phyloP scores from a whole-genome alignment of 208 protist genomes.

The Leishmania mexicana region DNA sequence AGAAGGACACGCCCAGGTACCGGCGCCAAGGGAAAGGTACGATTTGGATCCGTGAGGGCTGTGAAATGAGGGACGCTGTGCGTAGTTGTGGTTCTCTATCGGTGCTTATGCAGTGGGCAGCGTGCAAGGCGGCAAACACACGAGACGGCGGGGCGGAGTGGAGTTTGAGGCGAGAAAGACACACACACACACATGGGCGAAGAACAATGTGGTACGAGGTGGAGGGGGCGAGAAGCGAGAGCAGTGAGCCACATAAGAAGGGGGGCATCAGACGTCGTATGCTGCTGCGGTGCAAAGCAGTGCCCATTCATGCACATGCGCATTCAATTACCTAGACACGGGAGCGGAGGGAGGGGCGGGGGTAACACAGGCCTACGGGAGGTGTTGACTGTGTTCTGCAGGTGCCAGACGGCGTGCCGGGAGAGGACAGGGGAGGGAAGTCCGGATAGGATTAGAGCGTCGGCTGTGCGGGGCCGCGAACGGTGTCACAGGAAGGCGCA shows the following conservation, averaged over 20 bases:
- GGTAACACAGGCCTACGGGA: not conserved
- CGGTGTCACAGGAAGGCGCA: not conserved
- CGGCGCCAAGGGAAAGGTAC: not conserved
- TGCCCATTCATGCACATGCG: not conserved
- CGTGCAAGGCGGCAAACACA: not conserved
- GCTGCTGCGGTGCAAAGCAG: not conserved
- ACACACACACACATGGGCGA: not conserved
- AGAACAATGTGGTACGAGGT: not conserved
- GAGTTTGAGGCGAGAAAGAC: not conserved
- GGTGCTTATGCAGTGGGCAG: not conserved
- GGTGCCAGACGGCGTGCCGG: not conserved
- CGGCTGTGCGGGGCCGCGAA: not conserved
- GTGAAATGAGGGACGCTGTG: not conserved
- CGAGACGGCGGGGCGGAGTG: not conserved
- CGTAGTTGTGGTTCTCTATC: not conserved
- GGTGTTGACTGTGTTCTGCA: not conserved
- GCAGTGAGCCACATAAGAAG: not conserved
- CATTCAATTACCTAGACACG: not conserved
- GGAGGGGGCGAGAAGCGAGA: not conserved
- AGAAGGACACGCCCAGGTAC: not conserved
- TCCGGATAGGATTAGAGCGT: conserved; percentile 1
- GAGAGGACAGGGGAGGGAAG: not conserved
- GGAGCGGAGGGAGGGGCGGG: not conserved
- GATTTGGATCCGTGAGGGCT: not conserved
- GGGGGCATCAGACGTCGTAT: not conserved